These are phyloP conservation scores for Myxozyma geophila DNA, from an alignment of 805 yeast species.

Conservation along the genomic window DNA sequence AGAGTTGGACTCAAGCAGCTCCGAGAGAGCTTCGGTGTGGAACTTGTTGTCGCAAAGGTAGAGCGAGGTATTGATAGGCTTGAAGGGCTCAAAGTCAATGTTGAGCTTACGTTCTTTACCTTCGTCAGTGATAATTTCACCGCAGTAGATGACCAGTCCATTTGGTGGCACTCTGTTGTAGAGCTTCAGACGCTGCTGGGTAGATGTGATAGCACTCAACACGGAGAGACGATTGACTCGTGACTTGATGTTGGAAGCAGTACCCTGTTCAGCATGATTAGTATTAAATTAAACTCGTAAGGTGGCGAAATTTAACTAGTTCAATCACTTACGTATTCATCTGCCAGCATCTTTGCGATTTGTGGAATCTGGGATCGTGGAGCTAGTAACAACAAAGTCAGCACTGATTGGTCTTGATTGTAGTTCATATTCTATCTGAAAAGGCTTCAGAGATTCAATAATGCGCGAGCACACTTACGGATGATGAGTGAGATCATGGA, in stretches of 20 bases:
- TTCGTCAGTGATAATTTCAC: constrained; percentile 95
- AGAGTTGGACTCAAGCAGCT: constrained; percentile 92
- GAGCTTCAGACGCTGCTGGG: constrained; percentile 93
- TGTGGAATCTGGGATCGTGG: constrained; percentile 93
- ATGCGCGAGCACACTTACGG: constrained; percentile 27
- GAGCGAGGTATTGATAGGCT: constrained; percentile 96
- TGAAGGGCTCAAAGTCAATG: constrained; percentile 97
- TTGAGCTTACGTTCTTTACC: constrained; percentile 97
- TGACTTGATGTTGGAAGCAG: constrained; percentile 97
- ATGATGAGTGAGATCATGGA: constrained; percentile 97
- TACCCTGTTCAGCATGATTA: constrained; percentile 55
- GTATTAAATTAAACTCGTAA: not conserved
- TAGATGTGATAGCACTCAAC: constrained; percentile 94
- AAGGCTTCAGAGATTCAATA: not conserved
- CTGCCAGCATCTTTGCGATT: constrained; percentile 88
- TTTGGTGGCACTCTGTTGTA: constrained; percentile 89
- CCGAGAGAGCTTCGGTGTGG: constrained; percentile 96
- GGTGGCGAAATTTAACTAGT: not conserved
- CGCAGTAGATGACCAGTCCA: constrained; percentile 96
- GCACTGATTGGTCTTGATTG: constrained; percentile 43
- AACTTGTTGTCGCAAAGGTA: constrained; percentile 97
- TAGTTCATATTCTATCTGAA: not conserved
- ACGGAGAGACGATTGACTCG: constrained; percentile 96
- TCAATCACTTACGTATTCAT: constrained; percentile 64
- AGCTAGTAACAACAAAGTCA: constrained; percentile 44